Evolutionary conservation across 2,329 filamentous ascomycete genomes (phyloP).

Genomic region (Aspergillus pseudoviridinutans): DNA sequence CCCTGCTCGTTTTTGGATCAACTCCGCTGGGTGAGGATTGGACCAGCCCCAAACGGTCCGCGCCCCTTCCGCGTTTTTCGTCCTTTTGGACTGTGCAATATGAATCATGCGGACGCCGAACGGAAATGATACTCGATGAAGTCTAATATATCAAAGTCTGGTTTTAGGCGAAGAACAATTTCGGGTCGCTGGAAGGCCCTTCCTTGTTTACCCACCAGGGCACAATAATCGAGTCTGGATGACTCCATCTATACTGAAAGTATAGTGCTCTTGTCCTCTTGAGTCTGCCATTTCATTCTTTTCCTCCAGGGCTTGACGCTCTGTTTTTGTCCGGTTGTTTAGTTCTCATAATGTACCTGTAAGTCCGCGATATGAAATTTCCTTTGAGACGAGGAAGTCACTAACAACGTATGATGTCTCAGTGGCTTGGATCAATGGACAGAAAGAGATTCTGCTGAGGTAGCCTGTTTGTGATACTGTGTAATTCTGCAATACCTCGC

Average conservation of each 20-base stretch:
- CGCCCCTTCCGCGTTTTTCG: slow-evolving; percentile 1
- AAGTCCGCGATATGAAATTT: slow-evolving; percentile 13
- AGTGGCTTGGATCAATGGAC: slow-evolving; percentile 13
- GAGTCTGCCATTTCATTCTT: slow-evolving; percentile 15
- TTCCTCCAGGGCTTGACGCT: slow-evolving; percentile 28
- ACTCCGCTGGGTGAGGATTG: slow-evolving; percentile 13
- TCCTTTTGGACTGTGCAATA: neutral
- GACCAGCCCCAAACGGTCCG: slow-evolving; percentile 11
- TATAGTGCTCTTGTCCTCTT: slow-evolving; percentile 11
- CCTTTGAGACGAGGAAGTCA: neutral
- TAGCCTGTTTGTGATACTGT: slow-evolving; percentile 26
- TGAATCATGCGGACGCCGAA: neutral
- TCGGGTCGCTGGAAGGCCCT: slow-evolving; percentile 19
- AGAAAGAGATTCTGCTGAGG: slow-evolving; percentile 13
- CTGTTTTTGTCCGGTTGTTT: slow-evolving; percentile 13
- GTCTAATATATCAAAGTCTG: slow-evolving; percentile 16
- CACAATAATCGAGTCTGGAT: slow-evolving; percentile 9
- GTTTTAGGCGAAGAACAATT: slow-evolving; percentile 12
- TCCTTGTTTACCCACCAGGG: slow-evolving; percentile 17
- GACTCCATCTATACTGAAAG: slow-evolving; percentile 8
- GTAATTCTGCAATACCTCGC: slow-evolving; percentile 9
- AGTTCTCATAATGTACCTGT: slow-evolving; percentile 10
- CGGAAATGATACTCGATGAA: slow-evolving; percentile 10
- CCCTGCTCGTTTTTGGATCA: slow-evolving; percentile 11
- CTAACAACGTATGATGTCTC: slow-evolving; percentile 10